Percentiles rank a stretch among this genome's conserved stretches.
Evolutionary conservation across 352 stramenopile genomes (phyloP).

Genomic region (Pythium aristosporum): DNA sequence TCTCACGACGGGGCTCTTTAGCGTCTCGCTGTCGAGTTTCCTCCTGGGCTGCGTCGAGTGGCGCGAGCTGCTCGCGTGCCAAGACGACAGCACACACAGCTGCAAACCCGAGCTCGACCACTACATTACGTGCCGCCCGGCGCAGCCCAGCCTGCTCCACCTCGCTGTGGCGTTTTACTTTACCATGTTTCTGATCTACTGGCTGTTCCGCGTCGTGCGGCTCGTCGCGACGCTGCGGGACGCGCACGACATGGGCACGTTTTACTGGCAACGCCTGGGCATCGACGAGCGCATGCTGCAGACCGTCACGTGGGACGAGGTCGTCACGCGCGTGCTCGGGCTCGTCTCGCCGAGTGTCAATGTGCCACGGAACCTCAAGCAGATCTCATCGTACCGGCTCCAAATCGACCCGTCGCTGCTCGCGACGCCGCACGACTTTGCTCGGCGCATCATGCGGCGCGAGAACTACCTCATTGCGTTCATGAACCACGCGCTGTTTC

Average conservation of each 20-base stretch:
- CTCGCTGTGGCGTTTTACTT: slow-evolving; percentile 91
- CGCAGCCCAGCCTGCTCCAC: slow-evolving; percentile 51
- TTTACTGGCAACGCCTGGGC: slow-evolving; percentile 91
- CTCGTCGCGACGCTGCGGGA: slow-evolving; percentile 86
- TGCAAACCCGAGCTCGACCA: slow-evolving; percentile 80
- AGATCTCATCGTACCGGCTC: slow-evolving; percentile 80
- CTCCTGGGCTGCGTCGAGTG: slow-evolving; percentile 97
- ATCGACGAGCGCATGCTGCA: slow-evolving; percentile 87
- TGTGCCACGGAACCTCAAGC: slow-evolving; percentile 77
- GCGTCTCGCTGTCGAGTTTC: slow-evolving; percentile 93
- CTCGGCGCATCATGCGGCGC: slow-evolving; percentile 96
- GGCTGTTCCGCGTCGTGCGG: slow-evolving; percentile 79
- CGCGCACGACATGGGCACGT: slow-evolving; percentile 87
- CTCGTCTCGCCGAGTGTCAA: slow-evolving; percentile 62
- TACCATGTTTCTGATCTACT: slow-evolving; percentile 94
- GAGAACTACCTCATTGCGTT: slow-evolving; percentile 99
- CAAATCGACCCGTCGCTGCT: slow-evolving; percentile 80
- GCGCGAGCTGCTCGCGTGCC: slow-evolving; percentile 82
- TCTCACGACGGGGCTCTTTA: slow-evolving; percentile 94
- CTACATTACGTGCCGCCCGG: slow-evolving; percentile 65
- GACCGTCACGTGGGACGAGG: slow-evolving; percentile 86
- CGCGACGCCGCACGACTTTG: slow-evolving; percentile 87
- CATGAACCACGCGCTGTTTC: slow-evolving; percentile 95
- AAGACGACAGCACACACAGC: slow-evolving; percentile 58
- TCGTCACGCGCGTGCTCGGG: slow-evolving; percentile 85